Base-by-base conservation (phyloP, 2,329 filamentous ascomycete species). In the Colletotrichum tofieldiae region DNA sequence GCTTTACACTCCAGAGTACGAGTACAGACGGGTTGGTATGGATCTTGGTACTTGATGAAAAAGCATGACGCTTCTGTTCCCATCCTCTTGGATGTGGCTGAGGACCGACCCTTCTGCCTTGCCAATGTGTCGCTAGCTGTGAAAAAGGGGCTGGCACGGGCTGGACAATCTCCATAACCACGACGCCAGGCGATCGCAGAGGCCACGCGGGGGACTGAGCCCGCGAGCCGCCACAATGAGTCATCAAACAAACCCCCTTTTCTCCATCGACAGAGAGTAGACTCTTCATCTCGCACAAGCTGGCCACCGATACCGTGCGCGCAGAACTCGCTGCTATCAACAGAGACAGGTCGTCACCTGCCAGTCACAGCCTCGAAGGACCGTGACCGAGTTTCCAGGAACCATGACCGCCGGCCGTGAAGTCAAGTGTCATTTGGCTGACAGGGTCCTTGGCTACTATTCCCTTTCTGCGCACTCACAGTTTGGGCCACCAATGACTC, bases 21-120 rank as follows among this genome's bases (percentile, higher is more conserved):
- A 37, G 41, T 45, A 37, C 43, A 51, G 61, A 63, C 12, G 39
- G 43, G 26, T 56, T 12, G 62, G 43, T 58, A 54, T 54, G 45
- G 52, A 55, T 54, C 54, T 64, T 60, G 69, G 47, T 55, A 29
- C 9, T 20, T 47, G 37, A 37, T 35, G 23, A 18, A n/a, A n/a
- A 16, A 5, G 43, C 37, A 64, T 54, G 65, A 67, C 51, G 64
- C 49, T 20, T 35, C 20, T 41, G 56, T 59, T 64, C 23, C 65
- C 69, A 32, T 64, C 65, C 59, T 54, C 69, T 65, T 60, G 69
- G 69, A 55, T 72, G 65, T 72, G 69, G 69, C 65, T 59, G 59
- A 72, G 65, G 65, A 69, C 65, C 65, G 65, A 69, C 65, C 65
- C 65, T 59, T 69, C 49, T 64, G 59, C 59, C 69, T 56, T 71